Percentiles rank a stretch among this genome's conserved stretches.
Evolutionary conservation across 139 green algal species (phyloP).

Genomic region (Volvox africanus): DNA sequence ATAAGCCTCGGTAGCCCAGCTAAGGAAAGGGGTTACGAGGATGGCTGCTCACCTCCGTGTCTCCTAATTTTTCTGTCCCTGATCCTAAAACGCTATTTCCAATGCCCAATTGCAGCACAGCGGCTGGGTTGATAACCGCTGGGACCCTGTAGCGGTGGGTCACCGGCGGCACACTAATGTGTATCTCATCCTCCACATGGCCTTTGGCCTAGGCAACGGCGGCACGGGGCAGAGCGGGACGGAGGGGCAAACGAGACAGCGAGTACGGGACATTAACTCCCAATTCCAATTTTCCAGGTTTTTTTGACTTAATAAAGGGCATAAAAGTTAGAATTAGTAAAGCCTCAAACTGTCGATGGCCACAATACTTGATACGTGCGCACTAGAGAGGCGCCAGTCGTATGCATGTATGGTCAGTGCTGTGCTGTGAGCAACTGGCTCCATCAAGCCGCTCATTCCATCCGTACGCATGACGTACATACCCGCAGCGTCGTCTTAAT

Average conservation of each 20-base stretch:
- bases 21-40: too few relatives aligned
- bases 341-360: too few relatives aligned
- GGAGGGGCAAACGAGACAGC: too few relatives aligned
- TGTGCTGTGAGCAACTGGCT: neutral
- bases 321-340: too few relatives aligned
- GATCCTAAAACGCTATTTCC: constrained; percentile 37
- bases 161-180: constrained; percentile 52
- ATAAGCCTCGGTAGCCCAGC: too few relatives aligned
- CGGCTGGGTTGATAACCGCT: constrained; percentile 36
- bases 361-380: too few relatives aligned
- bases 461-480: neutral
- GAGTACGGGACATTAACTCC: too few relatives aligned
- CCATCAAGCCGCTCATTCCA: neutral
- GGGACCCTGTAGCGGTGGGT: constrained; percentile 40
- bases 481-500: constrained; percentile 57
- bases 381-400: neutral
- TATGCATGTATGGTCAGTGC: too few relatives aligned
- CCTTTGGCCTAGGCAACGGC: constrained; percentile 51
- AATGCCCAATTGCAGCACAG: constrained; percentile 50
- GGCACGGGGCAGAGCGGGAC: too few relatives aligned
- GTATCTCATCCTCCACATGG: constrained; percentile 57
- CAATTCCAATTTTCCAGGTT: too few relatives aligned
- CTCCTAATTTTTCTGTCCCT: neutral
- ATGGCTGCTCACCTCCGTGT: neutral
- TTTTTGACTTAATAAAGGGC: too few relatives aligned